phyloP scores from a whole-genome alignment of 148 eudicot species.

The Tetragonia tetragonoides region DNA sequence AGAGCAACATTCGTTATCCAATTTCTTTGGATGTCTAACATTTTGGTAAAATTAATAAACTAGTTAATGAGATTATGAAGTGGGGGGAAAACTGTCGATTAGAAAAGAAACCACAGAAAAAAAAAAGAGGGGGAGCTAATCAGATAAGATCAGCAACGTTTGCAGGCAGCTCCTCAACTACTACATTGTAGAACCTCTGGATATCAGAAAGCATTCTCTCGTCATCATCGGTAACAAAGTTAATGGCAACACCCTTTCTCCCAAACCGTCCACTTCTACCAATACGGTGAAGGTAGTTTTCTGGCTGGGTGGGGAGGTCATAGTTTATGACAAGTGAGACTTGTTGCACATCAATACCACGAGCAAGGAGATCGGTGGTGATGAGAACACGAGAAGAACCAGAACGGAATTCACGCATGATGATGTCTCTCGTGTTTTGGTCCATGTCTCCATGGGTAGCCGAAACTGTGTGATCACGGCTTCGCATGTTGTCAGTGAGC shows the following conservation, averaged over 20 bases:
- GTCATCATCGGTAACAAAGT: conserved; percentile 46
- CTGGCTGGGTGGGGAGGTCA: conserved; percentile 53
- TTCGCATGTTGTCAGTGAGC: conserved; percentile 50
- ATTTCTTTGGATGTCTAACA: conserved; percentile 5
- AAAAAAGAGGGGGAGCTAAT: background rate
- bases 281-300: conserved; percentile 48
- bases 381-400: conserved; percentile 54
- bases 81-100: background rate
- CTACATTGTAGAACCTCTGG: conserved; percentile 49
- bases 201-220: conserved; percentile 45
- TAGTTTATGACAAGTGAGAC: conserved; percentile 50
- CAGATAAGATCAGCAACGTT: conserved; percentile 47
- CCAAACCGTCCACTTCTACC: conserved; percentile 51
- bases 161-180: conserved; percentile 45
- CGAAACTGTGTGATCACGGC: conserved; percentile 50
- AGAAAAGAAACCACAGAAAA: background rate
- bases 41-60: background rate
- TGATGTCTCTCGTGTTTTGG: conserved; percentile 43
- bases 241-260: conserved; percentile 51
- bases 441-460: conserved; percentile 61
- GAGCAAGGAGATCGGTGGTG: conserved; percentile 47
- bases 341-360: conserved; percentile 55
- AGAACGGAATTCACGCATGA: conserved; percentile 46
- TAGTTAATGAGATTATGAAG: conserved; percentile 5
- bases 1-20: background rate